A percentile compares a stretch with the other conserved stretches of the same genome.
phyloP scores from a whole-genome alignment of 225 moss, liverwort and hornwort species.

The Straminergon stramineum region DNA sequence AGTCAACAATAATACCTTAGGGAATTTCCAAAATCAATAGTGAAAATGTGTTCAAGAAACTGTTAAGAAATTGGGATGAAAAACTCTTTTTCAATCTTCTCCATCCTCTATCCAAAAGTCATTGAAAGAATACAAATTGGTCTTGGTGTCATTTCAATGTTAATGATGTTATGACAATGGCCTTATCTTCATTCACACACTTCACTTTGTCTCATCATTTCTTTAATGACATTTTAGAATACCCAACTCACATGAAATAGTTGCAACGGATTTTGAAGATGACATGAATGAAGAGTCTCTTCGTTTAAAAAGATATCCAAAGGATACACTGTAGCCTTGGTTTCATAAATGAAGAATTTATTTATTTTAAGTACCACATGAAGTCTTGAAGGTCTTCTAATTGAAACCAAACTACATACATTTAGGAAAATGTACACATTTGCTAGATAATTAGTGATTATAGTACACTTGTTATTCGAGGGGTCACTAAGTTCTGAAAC shows the following conservation, averaged over 20 bases:
- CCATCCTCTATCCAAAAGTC: accelerated
- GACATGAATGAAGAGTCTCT: not conserved
- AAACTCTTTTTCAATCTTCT: not conserved
- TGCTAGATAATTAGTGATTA: not conserved
- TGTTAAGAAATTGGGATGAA: not conserved
- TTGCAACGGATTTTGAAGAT: not conserved
- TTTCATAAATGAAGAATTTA: not conserved
- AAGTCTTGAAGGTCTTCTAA: not conserved
- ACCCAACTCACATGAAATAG: accelerated
- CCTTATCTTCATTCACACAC: not conserved
- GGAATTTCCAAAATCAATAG: not conserved
- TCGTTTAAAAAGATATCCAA: not conserved
- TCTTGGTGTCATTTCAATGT: not conserved
- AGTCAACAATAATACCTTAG: not conserved
- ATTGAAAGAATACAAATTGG: not conserved
- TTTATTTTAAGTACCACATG: not conserved
- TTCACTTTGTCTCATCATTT: not conserved
- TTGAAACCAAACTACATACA: not conserved
- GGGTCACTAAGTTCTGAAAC: not conserved
- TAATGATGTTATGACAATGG: not conserved
- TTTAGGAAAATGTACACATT: not conserved
- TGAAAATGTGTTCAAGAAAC: not conserved
- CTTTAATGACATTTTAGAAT: not conserved
- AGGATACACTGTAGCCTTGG: accelerated
- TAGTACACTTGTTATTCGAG: no score